Percentiles rank a stretch among this genome's conserved stretches.
These are phyloP conservation scores for Ustilago cynodontis DNA, from an alignment of 1,284 basidiomycete genomes.

Conservation along the genomic window DNA sequence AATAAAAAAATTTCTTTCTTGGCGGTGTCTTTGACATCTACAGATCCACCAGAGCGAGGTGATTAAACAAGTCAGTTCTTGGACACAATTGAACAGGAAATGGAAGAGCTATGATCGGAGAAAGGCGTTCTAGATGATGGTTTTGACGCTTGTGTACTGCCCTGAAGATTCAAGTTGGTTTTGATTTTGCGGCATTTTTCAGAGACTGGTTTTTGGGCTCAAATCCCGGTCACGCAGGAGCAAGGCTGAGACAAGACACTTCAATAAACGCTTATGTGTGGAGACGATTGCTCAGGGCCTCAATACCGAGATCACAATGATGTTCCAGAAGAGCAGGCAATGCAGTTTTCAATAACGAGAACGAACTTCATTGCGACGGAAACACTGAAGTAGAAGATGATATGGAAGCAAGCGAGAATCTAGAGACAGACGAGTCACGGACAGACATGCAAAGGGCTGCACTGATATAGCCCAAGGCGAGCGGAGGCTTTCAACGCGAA, in stretches of 20 bases:
- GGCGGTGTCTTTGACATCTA: too few relatives aligned
- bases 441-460: neutral
- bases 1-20: too few relatives aligned
- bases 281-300: neutral
- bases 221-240: too few relatives aligned
- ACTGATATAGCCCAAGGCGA: too few relatives aligned
- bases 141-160: neutral
- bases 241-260: too few relatives aligned
- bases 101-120: slow-evolving; percentile 15
- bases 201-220: too few relatives aligned
- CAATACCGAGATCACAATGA: neutral
- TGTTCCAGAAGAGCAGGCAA: neutral
- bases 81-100: slow-evolving; percentile 18
- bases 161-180: too few relatives aligned
- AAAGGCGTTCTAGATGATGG: slow-evolving; percentile 14
- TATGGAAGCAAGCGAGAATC: neutral
- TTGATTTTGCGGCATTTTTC: too few relatives aligned
- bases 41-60: slow-evolving; percentile 5
- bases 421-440: neutral
- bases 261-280: neutral
- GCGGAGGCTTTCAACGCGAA: neutral
- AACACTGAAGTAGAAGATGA: neutral
- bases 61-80: slow-evolving; percentile 9
- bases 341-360: neutral
- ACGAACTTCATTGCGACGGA: neutral